These are phyloP conservation scores for Penstemon eatonii DNA, from an alignment of 257 asterid genomes.

Conservation along the genomic window DNA sequence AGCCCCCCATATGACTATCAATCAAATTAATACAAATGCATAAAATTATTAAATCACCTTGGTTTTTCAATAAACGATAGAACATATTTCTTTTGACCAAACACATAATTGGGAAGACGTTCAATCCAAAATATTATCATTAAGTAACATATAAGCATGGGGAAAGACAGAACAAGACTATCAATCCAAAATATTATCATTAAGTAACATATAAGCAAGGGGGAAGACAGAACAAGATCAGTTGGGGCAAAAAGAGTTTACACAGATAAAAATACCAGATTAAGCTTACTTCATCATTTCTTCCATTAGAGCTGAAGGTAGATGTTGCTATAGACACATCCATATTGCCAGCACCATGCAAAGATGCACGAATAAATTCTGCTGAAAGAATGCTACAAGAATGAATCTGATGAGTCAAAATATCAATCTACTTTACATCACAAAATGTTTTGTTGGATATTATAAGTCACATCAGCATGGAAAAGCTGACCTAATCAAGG, in stretches of 20 bases:
- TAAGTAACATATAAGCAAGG: not conserved
- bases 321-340: constrained; percentile 46
- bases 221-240: not conserved
- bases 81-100: no score
- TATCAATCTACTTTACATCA: constrained; percentile 32
- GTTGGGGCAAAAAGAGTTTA: not conserved
- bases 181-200: not conserved
- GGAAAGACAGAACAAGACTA: not conserved
- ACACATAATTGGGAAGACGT: no score
- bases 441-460: constrained; percentile 6
- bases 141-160: not conserved
- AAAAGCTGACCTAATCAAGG: no score
- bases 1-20: no score
- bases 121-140: not conserved
- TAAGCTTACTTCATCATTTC: constrained; percentile 61
- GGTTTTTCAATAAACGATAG: no score
- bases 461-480: not conserved
- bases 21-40: no score
- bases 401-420: constrained; percentile 71
- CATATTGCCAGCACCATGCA: constrained; percentile 58
- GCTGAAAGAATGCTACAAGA: constrained; percentile 99
- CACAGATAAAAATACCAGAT: constrained; percentile 7
- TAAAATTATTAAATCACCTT: no score
- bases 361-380: constrained; percentile 83
- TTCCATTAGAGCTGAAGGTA: constrained; percentile 49